These are phyloP conservation scores for Mucor lusitanicus DNA, from an alignment of 371 early-diverging fungal species.

Conservation along the genomic window DNA sequence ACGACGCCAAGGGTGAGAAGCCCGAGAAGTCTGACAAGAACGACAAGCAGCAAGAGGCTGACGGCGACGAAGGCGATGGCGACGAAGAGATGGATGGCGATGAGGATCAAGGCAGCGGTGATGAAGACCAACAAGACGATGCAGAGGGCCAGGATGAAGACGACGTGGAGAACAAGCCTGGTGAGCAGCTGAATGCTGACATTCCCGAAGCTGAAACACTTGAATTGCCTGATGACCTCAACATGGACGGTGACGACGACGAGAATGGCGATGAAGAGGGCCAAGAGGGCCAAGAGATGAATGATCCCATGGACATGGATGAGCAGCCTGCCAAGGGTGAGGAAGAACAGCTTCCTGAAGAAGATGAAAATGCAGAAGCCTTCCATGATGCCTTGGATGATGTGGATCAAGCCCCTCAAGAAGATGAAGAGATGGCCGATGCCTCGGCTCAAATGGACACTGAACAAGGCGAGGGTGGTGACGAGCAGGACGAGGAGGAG, in stretches of 20 bases:
- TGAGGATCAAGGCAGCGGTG: conserved; percentile 40
- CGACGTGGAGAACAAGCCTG: conserved; percentile 48
- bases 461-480: conserved; percentile 43
- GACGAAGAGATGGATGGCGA: conserved; percentile 48
- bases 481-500: conserved; percentile 45
- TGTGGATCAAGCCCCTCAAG: conserved; percentile 30
- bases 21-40: conserved; percentile 28
- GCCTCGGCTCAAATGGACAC: conserved; percentile 39
- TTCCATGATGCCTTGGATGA: conserved; percentile 50
- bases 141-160: conserved; percentile 45
- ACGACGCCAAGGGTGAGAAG: conserved; percentile 34
- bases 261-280: conserved; percentile 45
- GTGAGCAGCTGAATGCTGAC: conserved; percentile 60
- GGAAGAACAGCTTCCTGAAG: conserved; percentile 28
- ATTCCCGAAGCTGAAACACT: conserved; percentile 64
- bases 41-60: conserved; percentile 36
- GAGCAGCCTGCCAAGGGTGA: conserved; percentile 34
- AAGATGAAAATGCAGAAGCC: conserved; percentile 35
- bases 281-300: conserved; percentile 34
- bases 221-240: conserved; percentile 67
- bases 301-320: conserved; percentile 50
- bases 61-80: conserved; percentile 54
- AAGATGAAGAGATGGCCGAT: conserved; percentile 35
- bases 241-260: conserved; percentile 57
- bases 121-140: conserved; percentile 35